Conservation (phyloP, 352 stramenopile species). For the Thalassiosira tumida region DNA sequence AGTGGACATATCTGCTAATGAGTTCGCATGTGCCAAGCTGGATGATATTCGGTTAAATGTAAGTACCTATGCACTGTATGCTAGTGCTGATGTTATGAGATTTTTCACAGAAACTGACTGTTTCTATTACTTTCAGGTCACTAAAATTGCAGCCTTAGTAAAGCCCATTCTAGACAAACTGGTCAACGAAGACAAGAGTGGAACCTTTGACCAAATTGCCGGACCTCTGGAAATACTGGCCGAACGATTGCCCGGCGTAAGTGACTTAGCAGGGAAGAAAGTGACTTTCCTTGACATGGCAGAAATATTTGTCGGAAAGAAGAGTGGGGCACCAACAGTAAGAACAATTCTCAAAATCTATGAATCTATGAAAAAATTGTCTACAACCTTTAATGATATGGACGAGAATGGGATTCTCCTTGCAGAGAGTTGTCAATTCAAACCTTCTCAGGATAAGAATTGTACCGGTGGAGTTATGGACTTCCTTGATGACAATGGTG, state of each 20-base stretch:
- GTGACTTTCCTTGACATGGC: constrained; percentile 64
- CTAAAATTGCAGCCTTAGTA: constrained; percentile 47
- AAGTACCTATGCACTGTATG: background rate
- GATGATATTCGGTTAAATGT: constrained; percentile 47
- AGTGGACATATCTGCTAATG: constrained; percentile 30
- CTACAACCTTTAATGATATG: background rate
- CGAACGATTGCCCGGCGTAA: constrained; percentile 40
- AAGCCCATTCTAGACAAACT: constrained; percentile 39
- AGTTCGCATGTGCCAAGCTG: constrained; percentile 56
- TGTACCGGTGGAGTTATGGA: constrained; percentile 35
- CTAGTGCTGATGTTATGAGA: background rate
- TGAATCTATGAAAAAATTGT: constrained; percentile 29
- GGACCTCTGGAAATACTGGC: constrained; percentile 42
- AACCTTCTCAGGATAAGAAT: background rate
- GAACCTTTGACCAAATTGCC: constrained; percentile 63
- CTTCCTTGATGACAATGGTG: constrained; percentile 42
- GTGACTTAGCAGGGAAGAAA: constrained; percentile 52
- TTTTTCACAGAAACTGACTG: too few species aligned
- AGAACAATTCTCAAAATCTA: constrained; percentile 61
- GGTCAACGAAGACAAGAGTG: constrained; percentile 36
- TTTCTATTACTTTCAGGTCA: background rate
- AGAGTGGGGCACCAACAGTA: constrained; percentile 45
- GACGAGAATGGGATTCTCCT: constrained; percentile 53
- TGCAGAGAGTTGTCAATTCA: constrained; percentile 63
- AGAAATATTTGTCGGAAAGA: constrained; percentile 40